Evolutionary conservation across 257 asterid genomes (phyloP).

Genomic region (Forsythia viridissima): DNA sequence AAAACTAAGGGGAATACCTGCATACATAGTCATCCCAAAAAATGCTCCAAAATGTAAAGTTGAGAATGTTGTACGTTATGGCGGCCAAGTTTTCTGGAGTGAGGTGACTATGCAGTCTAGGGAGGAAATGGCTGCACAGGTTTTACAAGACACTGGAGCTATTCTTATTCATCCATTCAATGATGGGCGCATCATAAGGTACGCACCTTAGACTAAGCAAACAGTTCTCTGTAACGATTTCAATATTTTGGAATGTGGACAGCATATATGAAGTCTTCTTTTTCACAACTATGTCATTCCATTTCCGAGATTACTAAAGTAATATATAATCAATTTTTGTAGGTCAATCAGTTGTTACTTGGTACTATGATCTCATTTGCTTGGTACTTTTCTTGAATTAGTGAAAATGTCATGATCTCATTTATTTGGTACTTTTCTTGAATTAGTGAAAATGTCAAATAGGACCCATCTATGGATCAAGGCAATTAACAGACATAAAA

Average conservation of each 20-base stretch:
- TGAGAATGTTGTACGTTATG: conserved; percentile 82
- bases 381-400: neutral
- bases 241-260: neutral
- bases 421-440: neutral
- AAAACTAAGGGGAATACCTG: conserved; percentile 80
- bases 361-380: neutral
- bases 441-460: neutral
- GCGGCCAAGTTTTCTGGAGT: conserved; percentile 85
- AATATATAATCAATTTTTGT: neutral
- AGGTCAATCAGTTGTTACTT: neutral
- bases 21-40: conserved; percentile 77
- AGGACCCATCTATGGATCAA: neutral
- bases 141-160: conserved; percentile 70
- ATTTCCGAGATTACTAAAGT: neutral
- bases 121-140: conserved; percentile 73
- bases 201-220: neutral
- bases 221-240: neutral
- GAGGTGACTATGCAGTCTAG: conserved; percentile 71
- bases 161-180: conserved; percentile 90
- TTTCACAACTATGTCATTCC: neutral
- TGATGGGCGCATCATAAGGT: conserved; percentile 85
- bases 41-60: conserved; percentile 95
- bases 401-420: neutral
- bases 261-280: neutral
- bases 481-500: neutral